Evolutionary conservation across 2,329 filamentous ascomycete genomes (phyloP).

Genomic region (Phialocephala sp.): DNA sequence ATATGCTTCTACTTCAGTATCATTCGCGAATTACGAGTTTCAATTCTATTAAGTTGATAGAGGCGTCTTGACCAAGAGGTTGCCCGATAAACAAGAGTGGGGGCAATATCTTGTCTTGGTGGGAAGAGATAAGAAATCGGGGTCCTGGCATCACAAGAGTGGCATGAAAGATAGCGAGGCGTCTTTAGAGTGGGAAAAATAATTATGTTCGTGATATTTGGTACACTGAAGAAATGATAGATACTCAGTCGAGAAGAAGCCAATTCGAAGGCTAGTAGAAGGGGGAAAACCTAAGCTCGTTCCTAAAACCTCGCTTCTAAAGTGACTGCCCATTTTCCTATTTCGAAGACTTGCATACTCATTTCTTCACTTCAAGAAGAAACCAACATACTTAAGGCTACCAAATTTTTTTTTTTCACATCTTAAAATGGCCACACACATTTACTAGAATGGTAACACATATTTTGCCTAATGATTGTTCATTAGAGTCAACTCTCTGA

Average conservation of each 20-base stretch:
- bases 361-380: too few species aligned
- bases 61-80: background rate
- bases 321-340: too few species aligned
- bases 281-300: too few species aligned
- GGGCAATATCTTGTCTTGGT: slow-evolving; percentile 1
- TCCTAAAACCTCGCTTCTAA: too few species aligned
- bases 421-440: background rate
- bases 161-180: background rate
- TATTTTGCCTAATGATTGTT: background rate
- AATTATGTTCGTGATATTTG: background rate
- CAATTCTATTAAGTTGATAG: background rate
- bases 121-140: slow-evolving; percentile 4
- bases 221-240: background rate
- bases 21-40: background rate
- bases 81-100: slow-evolving; percentile 5
- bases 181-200: background rate
- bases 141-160: background rate
- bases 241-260: background rate
- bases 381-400: background rate
- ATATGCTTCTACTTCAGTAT: background rate
- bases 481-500: background rate
- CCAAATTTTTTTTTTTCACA: background rate
- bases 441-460: background rate
- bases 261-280: too few species aligned
- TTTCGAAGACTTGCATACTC: too few species aligned